Evolutionary conservation across 306 rosid species (phyloP).

Genomic region (Casuarina equisetifolia): DNA sequence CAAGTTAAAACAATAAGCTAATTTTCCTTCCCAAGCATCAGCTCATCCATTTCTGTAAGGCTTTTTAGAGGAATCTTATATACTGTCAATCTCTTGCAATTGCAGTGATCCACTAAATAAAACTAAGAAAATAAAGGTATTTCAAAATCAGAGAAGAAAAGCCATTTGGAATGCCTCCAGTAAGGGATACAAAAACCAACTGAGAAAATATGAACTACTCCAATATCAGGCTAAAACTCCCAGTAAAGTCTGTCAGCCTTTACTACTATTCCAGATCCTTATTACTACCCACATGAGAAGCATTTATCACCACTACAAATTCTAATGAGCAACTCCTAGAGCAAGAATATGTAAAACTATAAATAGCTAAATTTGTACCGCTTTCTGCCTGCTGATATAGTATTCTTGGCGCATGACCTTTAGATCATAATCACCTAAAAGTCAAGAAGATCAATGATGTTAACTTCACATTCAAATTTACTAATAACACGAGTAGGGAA

Average conservation of each 20-base stretch:
- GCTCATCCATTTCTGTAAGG: neutral
- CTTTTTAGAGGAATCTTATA: neutral
- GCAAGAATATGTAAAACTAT: conserved; percentile 5
- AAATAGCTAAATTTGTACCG: conserved; percentile 48
- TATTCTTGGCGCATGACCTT: conserved; percentile 98
- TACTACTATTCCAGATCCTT: neutral
- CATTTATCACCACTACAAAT: neutral
- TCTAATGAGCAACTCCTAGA: neutral
- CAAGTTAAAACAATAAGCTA: neutral
- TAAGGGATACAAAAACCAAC: neutral
- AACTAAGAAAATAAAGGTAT: neutral
- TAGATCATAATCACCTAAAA: conserved; percentile 93
- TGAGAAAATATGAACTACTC: neutral
- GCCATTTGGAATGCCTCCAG: neutral
- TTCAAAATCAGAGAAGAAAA: neutral
- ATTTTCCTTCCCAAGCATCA: neutral
- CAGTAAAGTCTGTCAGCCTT: neutral
- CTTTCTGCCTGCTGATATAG: conserved; percentile 83
- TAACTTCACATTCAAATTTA: conserved; percentile 18
- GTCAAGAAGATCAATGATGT: conserved; percentile 26
- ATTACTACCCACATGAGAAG: neutral
- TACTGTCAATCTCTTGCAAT: neutral
- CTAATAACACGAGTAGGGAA: conserved; percentile 1
- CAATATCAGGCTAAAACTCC: neutral
- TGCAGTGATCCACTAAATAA: neutral